phyloP scores from a whole-genome alignment of 192 early-diverging fungal species.

The Geranomyces variabilis region DNA sequence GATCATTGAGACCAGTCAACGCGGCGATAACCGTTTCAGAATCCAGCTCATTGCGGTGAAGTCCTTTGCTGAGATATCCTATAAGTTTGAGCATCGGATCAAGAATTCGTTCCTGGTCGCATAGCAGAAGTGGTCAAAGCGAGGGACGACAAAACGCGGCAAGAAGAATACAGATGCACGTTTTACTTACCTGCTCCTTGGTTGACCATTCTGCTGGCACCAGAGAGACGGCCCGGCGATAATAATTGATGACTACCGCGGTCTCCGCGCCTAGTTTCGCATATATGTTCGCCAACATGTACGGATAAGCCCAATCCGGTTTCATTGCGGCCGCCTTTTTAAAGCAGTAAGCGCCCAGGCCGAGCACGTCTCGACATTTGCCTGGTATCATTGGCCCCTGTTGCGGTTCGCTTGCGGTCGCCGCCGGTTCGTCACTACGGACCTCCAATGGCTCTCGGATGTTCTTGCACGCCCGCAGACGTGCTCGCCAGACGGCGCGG shows the following conservation, averaged over 20 bases:
- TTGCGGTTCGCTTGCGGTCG: neutral
- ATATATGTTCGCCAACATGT: slow-evolving; percentile 38
- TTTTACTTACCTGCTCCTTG: slow-evolving; percentile 41
- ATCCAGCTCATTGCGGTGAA: slow-evolving; percentile 5
- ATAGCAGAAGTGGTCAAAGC: too few relatives aligned
- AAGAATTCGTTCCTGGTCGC: slow-evolving; percentile 54
- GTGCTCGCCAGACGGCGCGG: slow-evolving; percentile 1
- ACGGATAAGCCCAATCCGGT: slow-evolving; percentile 41
- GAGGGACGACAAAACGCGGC: too few relatives aligned
- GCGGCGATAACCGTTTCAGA: neutral
- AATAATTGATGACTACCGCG: slow-evolving; percentile 14
- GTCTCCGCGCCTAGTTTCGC: slow-evolving; percentile 21
- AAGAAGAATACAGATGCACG: neutral
- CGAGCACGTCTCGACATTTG: neutral
- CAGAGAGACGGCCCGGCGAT: slow-evolving; percentile 26
- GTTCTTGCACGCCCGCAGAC: neutral
- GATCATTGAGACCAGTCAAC: neutral
- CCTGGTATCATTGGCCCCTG: neutral
- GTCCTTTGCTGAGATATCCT: slow-evolving; percentile 58
- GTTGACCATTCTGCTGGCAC: slow-evolving; percentile 42
- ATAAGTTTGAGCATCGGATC: slow-evolving; percentile 65
- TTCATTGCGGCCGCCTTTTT: slow-evolving; percentile 20
- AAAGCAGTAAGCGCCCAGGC: slow-evolving; percentile 36
- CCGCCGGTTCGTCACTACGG: neutral
- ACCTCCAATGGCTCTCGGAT: neutral